Conservation (phyloP, 148 eudicot genomes). For the Cornus suecica region DNA sequence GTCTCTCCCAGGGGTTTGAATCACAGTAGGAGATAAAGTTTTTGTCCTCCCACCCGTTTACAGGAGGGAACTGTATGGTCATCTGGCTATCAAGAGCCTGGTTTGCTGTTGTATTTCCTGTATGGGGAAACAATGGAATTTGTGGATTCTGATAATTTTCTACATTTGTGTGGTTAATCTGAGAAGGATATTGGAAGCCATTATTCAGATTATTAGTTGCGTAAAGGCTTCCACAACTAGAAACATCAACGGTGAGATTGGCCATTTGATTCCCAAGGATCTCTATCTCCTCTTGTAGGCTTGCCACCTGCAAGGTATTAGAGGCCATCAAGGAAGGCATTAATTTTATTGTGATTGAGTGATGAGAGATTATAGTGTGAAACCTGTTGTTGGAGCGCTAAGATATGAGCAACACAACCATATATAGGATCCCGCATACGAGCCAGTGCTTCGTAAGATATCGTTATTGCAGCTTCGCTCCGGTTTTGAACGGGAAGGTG, state of each 20-base stretch:
- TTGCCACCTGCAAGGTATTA: slow-evolving; percentile 45
- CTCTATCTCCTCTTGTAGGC: slow-evolving; percentile 67
- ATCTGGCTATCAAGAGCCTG: slow-evolving; percentile 12
- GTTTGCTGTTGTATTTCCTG: not conserved
- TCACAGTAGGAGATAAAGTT: not conserved
- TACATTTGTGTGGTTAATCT: slow-evolving; percentile 6
- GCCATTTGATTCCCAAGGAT: slow-evolving; percentile 47
- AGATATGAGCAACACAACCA: slow-evolving; percentile 73
- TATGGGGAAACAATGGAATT: not conserved
- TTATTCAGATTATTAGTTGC: slow-evolving; percentile 13
- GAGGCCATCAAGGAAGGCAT: not conserved
- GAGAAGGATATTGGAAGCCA: slow-evolving; percentile 11
- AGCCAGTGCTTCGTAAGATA: slow-evolving; percentile 73
- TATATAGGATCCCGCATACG: slow-evolving; percentile 73
- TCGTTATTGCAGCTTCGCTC: slow-evolving; percentile 57
- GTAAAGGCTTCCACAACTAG: slow-evolving; percentile 17
- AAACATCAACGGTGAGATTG: slow-evolving; percentile 11
- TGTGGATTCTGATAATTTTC: slow-evolving; percentile 9
- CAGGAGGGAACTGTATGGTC: slow-evolving; percentile 1
- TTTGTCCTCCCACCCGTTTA: slow-evolving; percentile 16
- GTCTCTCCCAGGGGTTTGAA: slow-evolving; percentile 4
- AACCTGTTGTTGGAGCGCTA: slow-evolving; percentile 82
- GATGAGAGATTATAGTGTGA: not conserved
- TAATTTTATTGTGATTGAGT: not conserved
- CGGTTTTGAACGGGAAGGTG: slow-evolving; percentile 54